Evolutionary conservation across 345 rosid species (phyloP), one percentile per base, ranked within the genome.

Genomic region (Physaria fendleri): DNA sequence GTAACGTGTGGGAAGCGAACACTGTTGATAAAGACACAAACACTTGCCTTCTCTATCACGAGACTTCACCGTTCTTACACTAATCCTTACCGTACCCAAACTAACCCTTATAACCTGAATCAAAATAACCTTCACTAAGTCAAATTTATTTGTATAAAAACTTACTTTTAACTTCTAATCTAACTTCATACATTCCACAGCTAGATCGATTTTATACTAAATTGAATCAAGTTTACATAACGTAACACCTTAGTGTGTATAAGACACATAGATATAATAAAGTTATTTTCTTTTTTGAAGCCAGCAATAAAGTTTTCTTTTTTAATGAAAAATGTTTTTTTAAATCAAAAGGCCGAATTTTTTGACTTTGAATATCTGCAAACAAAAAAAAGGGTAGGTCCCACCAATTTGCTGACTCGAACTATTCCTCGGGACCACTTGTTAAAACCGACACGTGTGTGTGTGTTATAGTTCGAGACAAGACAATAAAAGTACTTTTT

Each of bases 341-440:
- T 24, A 8, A 30, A 40, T 43, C 23, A 39, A 53, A 69, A 54
- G 50, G 73, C 73, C 73, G 68, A 69, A 35, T 28, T 53, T 35
- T 37, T 60, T 60, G 68, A 69, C 73, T 69, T 68, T 60, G 73
- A 68, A 68, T 60, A 69, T 61, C 73, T 69, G 62, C 68, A 6
- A 37, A 3, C 6, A 40, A 56, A 58, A 59, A 50, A 59, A 59
- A 37, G 15, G 0, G 37, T 28, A 15, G 73, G 68, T 21, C 62
- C 68, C 48, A 60, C 25, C 2, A 44, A 28, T 38, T 38, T 60
- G 62, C 73, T 68, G 62, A 61, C 68, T 69, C 56, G 29, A 61
- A 53, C 68, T 61, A 69, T 69, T 61, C 73, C 15, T 37, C 20
- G 2, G 73, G 73, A 60, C 73, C 68, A 68, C 73, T 53, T 34